Conservation (phyloP, 2,329 filamentous ascomycete genomes). For the Exophiala mesophila region DNA sequence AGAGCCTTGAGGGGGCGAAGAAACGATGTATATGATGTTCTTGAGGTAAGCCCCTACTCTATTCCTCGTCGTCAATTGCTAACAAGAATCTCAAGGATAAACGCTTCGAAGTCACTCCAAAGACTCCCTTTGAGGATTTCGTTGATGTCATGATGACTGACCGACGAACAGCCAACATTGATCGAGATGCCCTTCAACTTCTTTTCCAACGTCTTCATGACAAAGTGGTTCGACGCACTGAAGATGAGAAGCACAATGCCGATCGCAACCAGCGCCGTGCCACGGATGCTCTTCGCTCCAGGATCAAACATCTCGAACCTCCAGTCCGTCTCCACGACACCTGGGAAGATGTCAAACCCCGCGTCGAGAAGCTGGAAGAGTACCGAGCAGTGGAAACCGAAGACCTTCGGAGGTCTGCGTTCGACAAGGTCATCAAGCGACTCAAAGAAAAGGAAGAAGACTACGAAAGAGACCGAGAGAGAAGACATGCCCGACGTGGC, state of each 20-base stretch:
- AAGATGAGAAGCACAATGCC: slow-evolving; percentile 74
- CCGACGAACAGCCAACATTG: slow-evolving; percentile 80
- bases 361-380: slow-evolving; percentile 75
- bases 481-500: slow-evolving; percentile 52
- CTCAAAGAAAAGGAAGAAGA: slow-evolving; percentile 90
- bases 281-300: slow-evolving; percentile 75
- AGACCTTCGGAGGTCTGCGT: slow-evolving; percentile 73
- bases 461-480: slow-evolving; percentile 56
- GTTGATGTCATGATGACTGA: slow-evolving; percentile 75
- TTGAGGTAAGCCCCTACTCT: slow-evolving; percentile 61
- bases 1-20: slow-evolving; percentile 72
- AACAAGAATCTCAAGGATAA: slow-evolving; percentile 60
- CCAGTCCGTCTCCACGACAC: slow-evolving; percentile 72
- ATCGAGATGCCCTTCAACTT: slow-evolving; percentile 69
- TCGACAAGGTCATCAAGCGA: slow-evolving; percentile 86
- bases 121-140: slow-evolving; percentile 87
- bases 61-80: too few relatives aligned
- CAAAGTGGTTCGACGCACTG: slow-evolving; percentile 73
- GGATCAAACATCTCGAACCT: slow-evolving; percentile 85
- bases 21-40: slow-evolving; percentile 79
- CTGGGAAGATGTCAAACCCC: slow-evolving; percentile 80
- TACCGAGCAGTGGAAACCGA: slow-evolving; percentile 79
- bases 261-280: slow-evolving; percentile 83
- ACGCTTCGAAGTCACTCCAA: slow-evolving; percentile 81
- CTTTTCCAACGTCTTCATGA: slow-evolving; percentile 87